Base-by-base conservation (phyloP, 73 alveolate species). In the Paramecium sonneborni region DNA sequence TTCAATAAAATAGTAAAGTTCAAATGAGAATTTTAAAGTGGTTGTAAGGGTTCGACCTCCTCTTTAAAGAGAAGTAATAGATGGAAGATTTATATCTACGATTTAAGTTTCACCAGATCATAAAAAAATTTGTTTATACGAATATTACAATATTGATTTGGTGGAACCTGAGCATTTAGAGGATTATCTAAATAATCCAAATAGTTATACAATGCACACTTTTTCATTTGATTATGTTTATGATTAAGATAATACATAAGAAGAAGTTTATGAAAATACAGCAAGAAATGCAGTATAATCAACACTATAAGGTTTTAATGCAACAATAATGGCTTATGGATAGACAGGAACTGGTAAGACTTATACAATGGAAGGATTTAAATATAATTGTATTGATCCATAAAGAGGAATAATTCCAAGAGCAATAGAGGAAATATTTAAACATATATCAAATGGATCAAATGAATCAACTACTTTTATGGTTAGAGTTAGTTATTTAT, bases 31-130 rank as follows among this genome's bases (percentile, higher is more conserved):
- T 93, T 98, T 98, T 95, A 98, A 97, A 88, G 99, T 98, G 18
- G 99, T 97, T 93, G 97, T 99, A 4, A 92, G 99, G 37, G 99
- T 99, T 11, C 95, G 99, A 28, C 99, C 99, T 7, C 99, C 99
- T 12, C 97, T 99, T 43, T 98, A 98, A 1, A 94, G 99, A 56
- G 99, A 99, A 92, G 94, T 96, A 30, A 96, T 93, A 56, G 96
- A 86, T 86, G 93, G 93, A 18, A 37, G 94, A 72, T 86, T 86
- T 74, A 58, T 86, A 28, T 57, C 86, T 23, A 86, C 93, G 5
- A 86, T 86, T 8, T 35, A 86, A 58, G 93, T 86, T 5, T 57
- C 86, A 5, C 93, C 93, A 14, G 93, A 86, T 58, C 87, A 74
- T 23, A 86, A 58, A 41, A 86, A 86, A 35, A 86, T 86, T 14